Base-by-base conservation (phyloP, 2,329 filamentous ascomycete genomes). In the Epichloe coenophiala region DNA sequence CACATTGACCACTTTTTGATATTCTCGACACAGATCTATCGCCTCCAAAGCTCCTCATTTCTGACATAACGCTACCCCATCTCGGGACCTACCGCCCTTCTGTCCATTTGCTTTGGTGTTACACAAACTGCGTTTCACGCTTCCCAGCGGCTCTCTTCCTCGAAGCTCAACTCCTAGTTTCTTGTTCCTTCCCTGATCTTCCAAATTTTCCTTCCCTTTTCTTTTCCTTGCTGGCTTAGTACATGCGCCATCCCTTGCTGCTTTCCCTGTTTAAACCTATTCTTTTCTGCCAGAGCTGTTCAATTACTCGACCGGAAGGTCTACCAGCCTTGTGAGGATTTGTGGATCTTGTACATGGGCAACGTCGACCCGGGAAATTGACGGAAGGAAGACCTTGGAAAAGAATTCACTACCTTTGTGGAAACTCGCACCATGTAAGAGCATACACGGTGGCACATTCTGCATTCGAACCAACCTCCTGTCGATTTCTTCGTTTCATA, bases 111-210 rank as follows among this genome's bases (percentile, higher is more conserved):
- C 39, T 50, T 36, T 54, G 50, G 51, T 53, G 58, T 59, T 58
- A 59, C 58, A 59, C 58, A 40, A 49, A 45, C 51, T 48, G 53
- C 57, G 57, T 60, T 59, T 59, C 57, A 59, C 57, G 53, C 56
- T 48, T 52, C 57, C 36, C 49, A 53, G 49, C 48, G 50, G 38
- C 53, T 49, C 55, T 54, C 51, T 50, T 55, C 50, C 38, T 56
- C 49, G 48, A 49, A 49, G 38, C 27, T 52, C 47, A 37, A 49
- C 47, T 40, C 47, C 43, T 49, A 47, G 13, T 38, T 46, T 31
- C 41, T 39, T 49, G 51, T 39, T 19, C 35, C 39, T 37, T 45
- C 17, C 39, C 13, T 33, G 31, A 40, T 49, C 40, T 33, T 23
- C 48, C 35, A 38, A 49, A 3, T 27, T 44, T 41, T 44, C 40